Conservation (phyloP, 805 yeast species). For the Brettanomyces nanus region DNA sequence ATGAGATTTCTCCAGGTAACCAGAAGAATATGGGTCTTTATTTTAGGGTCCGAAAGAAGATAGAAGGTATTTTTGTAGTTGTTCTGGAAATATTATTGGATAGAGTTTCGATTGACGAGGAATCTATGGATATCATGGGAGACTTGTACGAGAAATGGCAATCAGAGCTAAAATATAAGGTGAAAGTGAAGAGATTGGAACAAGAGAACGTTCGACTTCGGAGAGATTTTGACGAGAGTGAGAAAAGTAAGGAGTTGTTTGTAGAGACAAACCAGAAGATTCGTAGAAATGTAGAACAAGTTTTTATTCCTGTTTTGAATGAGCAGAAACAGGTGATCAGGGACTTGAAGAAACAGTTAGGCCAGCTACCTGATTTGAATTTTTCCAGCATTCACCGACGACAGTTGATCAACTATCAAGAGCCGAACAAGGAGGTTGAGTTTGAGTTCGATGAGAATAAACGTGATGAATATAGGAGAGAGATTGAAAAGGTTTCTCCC, state of each 20-base stretch:
- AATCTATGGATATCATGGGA: conserved; percentile 1
- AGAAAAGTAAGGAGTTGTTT: background rate
- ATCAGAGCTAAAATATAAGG: background rate
- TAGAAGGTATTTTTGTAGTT: conserved; percentile 1
- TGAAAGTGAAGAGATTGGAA: background rate
- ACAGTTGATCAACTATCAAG: conserved; percentile 4
- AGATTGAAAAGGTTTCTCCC: conserved; percentile 14
- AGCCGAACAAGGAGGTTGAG: conserved; percentile 13
- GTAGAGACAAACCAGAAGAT: conserved; percentile 3
- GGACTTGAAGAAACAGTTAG: background rate
- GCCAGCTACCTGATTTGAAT: conserved; percentile 1
- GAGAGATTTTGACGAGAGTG: background rate
- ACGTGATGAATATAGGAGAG: conserved; percentile 7
- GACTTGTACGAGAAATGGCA: conserved; percentile 1
- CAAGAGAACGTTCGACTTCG: background rate
- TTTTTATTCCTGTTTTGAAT: conserved; percentile 4
- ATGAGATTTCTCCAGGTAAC: background rate
- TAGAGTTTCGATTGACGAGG: background rate
- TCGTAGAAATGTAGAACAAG: background rate
- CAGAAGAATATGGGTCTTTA: background rate
- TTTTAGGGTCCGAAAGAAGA: background rate
- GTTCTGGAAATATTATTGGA: too few relatives aligned
- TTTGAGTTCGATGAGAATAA: conserved; percentile 12
- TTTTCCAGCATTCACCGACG: conserved; percentile 1
- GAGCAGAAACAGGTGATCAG: conserved; percentile 1